A percentile compares a stretch with the other conserved stretches of the same genome.
Evolutionary conservation across 179 eudicot species (phyloP).

Genomic region (Silene vulgaris): DNA sequence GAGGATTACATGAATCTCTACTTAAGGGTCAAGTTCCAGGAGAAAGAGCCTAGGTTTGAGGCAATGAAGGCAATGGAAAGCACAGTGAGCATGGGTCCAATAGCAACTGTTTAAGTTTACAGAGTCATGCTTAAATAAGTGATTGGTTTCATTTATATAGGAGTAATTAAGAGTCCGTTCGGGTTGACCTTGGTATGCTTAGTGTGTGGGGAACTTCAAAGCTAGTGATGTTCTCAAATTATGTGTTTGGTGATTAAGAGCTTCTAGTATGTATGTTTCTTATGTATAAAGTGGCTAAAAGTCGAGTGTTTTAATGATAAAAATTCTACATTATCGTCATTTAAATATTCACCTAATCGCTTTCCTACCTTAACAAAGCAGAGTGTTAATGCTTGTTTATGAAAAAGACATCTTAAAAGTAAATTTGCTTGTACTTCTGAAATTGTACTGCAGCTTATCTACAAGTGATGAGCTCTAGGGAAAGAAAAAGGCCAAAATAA

Average conservation of each 20-base stretch:
- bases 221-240: not conserved
- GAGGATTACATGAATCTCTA: conserved; percentile 83
- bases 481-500: not conserved
- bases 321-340: not conserved
- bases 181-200: not conserved
- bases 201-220: not conserved
- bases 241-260: conserved; percentile 18
- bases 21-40: conserved; percentile 59
- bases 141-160: conserved; percentile 13
- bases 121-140: not conserved
- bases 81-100: conserved; percentile 24
- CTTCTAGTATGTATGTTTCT: conserved; percentile 1
- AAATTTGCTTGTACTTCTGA: conserved; percentile 15
- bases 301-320: conserved; percentile 15
- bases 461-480: conserved; percentile 16
- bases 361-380: not conserved
- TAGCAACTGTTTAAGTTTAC: conserved; percentile 23
- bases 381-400: not conserved
- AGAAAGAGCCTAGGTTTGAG: conserved; percentile 75
- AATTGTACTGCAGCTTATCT: not conserved
- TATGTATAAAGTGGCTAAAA: conserved; percentile 15
- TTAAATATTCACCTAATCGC: conserved; percentile 14
- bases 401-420: conserved; percentile 25
- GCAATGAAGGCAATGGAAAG: conserved; percentile 53
- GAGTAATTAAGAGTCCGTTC: conserved; percentile 3